Evolutionary conservation across 441 rosid species (phyloP).

Genomic region (Biscutella laevigata): DNA sequence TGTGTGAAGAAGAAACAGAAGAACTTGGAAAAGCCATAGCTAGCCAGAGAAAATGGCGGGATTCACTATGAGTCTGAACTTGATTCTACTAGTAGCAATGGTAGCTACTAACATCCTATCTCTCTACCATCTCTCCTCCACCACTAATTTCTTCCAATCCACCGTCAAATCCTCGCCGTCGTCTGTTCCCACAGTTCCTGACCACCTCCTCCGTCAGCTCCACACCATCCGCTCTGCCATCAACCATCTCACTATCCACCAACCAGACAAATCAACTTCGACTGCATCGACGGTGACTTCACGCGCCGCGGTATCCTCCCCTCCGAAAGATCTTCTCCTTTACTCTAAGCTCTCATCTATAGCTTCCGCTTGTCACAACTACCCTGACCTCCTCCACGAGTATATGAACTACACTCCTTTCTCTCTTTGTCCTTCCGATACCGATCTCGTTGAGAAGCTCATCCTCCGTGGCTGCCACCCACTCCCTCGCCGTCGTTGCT

Average conservation of each 20-base stretch:
- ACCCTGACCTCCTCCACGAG: constrained; percentile 82
- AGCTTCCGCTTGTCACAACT: constrained; percentile 77
- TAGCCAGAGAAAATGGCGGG: constrained; percentile 36
- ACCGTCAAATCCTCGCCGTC: constrained; percentile 42
- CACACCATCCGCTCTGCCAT: constrained; percentile 84
- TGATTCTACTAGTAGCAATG: constrained; percentile 76
- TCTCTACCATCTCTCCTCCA: constrained; percentile 81
- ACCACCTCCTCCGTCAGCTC: constrained; percentile 71
- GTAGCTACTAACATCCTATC: constrained; percentile 94
- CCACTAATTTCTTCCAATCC: constrained; percentile 41
- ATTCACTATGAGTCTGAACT: constrained; percentile 76
- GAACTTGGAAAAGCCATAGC: background rate
- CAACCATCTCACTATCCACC: constrained; percentile 74
- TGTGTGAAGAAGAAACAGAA: background rate
- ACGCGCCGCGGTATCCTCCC: constrained; percentile 13
- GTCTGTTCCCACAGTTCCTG: constrained; percentile 47
- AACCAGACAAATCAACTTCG: constrained; percentile 30
- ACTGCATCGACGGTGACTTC: background rate
- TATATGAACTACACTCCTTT: constrained; percentile 85
- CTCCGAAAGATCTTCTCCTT: constrained; percentile 67
- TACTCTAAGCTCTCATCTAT: constrained; percentile 70
- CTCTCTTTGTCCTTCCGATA: constrained; percentile 68
- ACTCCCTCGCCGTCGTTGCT: constrained; percentile 95
- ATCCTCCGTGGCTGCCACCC: constrained; percentile 93
- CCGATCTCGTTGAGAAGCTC: constrained; percentile 63